Evolutionary conservation across 495 filamentous ascomycete species (phyloP), one percentile per base, ranked within the genome.

Genomic region (Pseudoneurospora amorphoporcata): DNA sequence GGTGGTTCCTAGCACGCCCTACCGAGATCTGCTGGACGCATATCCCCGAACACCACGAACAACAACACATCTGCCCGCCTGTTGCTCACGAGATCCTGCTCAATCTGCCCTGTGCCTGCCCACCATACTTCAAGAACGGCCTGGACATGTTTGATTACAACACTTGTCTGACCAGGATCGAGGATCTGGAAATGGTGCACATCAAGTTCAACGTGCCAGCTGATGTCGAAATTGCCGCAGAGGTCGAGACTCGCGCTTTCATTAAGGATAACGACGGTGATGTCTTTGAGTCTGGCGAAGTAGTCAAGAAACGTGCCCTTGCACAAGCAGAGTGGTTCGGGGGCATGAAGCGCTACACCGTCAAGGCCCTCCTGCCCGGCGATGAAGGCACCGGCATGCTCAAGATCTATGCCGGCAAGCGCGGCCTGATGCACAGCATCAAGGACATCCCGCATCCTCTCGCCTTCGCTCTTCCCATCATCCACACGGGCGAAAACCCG

Each of bases 21-120:
- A 87, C 88, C 45, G 92, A 98, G 79, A 85, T 94, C 16, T 98
- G 94, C 83, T 98, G 94, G 86, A 97, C 96, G 2, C 95, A 99
- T 79, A 88, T 99, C 40, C 94, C 95, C 10, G 87, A 95, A 65
- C 86, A 90, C 47, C 90, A 91, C 65, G 87, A 90, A 65, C 94
- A 97, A 73, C 95, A 99, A 77, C 96, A 98, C 79, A 90, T 98
- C 47, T 94, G 93, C 74, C 96, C 96, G 6, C 90, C 94, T 2
- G 87, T 98, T 23, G 88, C 92, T 12, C 90, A 92, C 69, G 92
- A 96, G 72, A 86, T 95, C 32, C 84, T 99, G 2, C 82, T 98
- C 69, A 90, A 94, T 40, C 85, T 99, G 2, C 95, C 95, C 0
- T 89, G 91, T 68, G 91, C 92, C 37, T 94, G 91, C 73, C 93